phyloP scores from a whole-genome alignment of 2,329 filamentous ascomycete species.

The Cryoendolithus antarcticus region DNA sequence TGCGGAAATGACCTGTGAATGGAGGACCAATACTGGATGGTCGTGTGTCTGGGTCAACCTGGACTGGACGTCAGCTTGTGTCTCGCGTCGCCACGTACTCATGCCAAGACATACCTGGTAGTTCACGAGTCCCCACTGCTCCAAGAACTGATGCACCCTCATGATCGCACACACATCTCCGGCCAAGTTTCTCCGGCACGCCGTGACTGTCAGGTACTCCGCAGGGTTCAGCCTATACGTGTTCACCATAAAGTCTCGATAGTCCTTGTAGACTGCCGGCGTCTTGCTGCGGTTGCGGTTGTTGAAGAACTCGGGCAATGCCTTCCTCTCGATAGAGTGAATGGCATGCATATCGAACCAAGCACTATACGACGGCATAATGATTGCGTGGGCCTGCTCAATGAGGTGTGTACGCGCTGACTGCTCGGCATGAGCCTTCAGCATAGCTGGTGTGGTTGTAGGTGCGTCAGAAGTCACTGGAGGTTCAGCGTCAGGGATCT shows the following conservation, averaged over 20 bases:
- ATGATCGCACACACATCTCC: slow-evolving; percentile 98
- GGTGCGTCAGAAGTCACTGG: slow-evolving; percentile 4
- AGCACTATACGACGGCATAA: slow-evolving; percentile 91
- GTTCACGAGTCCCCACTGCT: slow-evolving; percentile 98
- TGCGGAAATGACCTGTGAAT: slow-evolving; percentile 93
- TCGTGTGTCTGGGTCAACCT: slow-evolving; percentile 93
- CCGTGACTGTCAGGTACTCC: slow-evolving; percentile 94
- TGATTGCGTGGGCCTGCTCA: slow-evolving; percentile 86
- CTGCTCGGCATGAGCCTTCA: slow-evolving; percentile 73
- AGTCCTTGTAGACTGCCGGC: slow-evolving; percentile 93
- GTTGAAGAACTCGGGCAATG: slow-evolving; percentile 96
- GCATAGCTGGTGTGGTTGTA: slow-evolving; percentile 17
- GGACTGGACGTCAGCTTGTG: slow-evolving; percentile 11
- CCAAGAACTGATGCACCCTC: slow-evolving; percentile 93
- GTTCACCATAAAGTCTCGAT: slow-evolving; percentile 99
- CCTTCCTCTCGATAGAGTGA: slow-evolving; percentile 84
- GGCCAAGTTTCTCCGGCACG: slow-evolving; percentile 84
- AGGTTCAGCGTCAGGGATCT: neutral
- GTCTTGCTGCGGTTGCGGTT: slow-evolving; percentile 97
- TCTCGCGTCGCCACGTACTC: neutral
- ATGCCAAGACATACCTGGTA: slow-evolving; percentile 58
- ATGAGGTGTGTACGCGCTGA: slow-evolving; percentile 86
- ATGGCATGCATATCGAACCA: slow-evolving; percentile 98
- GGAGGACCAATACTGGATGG: slow-evolving; percentile 92
- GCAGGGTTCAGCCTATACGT: slow-evolving; percentile 92